Percentiles rank a stretch among this genome's conserved stretches.
Conservation (phyloP, 2,329 filamentous ascomycete genomes). For the Colletotrichum sp. region DNA sequence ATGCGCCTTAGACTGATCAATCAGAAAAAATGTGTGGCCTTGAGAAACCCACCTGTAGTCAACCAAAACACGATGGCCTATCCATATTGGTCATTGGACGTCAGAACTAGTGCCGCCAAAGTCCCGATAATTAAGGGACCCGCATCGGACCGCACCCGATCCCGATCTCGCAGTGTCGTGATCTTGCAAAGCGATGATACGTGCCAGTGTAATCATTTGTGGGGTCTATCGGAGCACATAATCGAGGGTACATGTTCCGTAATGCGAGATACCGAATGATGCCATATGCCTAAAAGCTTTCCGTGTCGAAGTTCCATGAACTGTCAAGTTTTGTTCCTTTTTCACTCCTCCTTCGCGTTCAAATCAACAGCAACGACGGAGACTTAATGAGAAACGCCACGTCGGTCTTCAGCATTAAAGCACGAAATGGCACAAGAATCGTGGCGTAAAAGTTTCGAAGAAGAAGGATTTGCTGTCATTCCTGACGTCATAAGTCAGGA, state of each 20-base stretch:
- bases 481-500: conserved; percentile 49
- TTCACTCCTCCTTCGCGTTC: accelerated
- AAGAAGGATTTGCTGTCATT: conserved; percentile 49
- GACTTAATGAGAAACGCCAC: neutral
- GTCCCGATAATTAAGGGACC: neutral
- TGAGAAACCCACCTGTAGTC: accelerated
- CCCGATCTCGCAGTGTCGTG: neutral
- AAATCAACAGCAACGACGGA: neutral
- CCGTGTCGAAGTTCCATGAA: accelerated
- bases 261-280: neutral
- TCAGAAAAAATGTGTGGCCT: neutral
- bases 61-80: neutral
- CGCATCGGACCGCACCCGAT: neutral
- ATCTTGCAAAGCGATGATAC: neutral
- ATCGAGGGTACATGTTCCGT: neutral
- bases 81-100: accelerated
- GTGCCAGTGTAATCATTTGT: neutral
- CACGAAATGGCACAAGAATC: conserved; percentile 16
- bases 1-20: neutral
- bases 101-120: accelerated
- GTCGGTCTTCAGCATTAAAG: accelerated
- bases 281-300: neutral
- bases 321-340: accelerated
- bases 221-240: neutral
- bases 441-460: conserved; percentile 37